Conservation (phyloP, 257 asterid genomes). For the Leonotis leonurus region DNA sequence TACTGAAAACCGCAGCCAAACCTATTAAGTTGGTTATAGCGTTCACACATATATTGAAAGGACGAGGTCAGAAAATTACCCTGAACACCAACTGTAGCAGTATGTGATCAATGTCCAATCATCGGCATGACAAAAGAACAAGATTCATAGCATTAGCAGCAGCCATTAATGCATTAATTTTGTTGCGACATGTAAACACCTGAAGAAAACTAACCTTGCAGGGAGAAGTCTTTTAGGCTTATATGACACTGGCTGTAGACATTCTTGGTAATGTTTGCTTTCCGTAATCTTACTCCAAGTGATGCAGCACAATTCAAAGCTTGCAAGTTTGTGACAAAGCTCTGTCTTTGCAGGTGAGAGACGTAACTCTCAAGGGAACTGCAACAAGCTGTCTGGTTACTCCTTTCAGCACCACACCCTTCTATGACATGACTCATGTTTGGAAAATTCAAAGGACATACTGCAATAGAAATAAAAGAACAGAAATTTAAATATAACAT, state of each 20-base stretch:
- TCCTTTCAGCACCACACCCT: constrained; percentile 46
- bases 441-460: constrained; percentile 87
- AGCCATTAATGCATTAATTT: neutral
- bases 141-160: too few species aligned
- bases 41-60: neutral
- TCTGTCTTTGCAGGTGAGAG: constrained; percentile 89
- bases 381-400: constrained; percentile 65
- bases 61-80: constrained; percentile 36
- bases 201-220: constrained; percentile 65
- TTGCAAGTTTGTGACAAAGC: constrained; percentile 93
- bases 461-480: constrained; percentile 32
- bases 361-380: constrained; percentile 59
- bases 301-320: constrained; percentile 92
- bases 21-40: neutral
- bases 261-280: constrained; percentile 64
- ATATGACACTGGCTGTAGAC: constrained; percentile 67
- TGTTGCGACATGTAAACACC: neutral
- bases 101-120: constrained; percentile 27
- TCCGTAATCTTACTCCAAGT: constrained; percentile 64
- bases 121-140: constrained; percentile 13
- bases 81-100: constrained; percentile 61
- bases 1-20: neutral
- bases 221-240: constrained; percentile 95
- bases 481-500: constrained; percentile 7
- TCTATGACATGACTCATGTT: constrained; percentile 50